Conservation (phyloP, 2,329 filamentous ascomycete species). For the Talaromyces sp. region DNA sequence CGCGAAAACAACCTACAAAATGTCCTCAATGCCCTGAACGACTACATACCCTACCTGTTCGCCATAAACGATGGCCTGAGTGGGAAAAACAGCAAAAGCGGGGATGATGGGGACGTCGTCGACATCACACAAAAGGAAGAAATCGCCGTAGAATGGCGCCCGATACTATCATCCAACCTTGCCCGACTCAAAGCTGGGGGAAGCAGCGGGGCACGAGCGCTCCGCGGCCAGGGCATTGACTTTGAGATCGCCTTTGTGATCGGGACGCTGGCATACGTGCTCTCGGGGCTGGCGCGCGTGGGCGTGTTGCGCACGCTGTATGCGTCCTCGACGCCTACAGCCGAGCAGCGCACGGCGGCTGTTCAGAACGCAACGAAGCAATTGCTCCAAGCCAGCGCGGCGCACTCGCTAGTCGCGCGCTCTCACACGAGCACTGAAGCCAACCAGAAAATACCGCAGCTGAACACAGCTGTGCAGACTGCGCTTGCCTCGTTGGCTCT, state of each 20-base stretch:
- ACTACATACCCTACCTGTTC: slow-evolving; percentile 79
- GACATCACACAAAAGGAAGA: slow-evolving; percentile 61
- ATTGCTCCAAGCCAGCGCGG: slow-evolving; percentile 69
- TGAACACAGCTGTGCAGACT: slow-evolving; percentile 37
- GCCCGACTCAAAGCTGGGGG: slow-evolving; percentile 16
- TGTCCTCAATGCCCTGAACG: slow-evolving; percentile 63
- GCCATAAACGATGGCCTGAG: slow-evolving; percentile 69
- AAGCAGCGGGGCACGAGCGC: slow-evolving; percentile 18
- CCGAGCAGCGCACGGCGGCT: slow-evolving; percentile 62
- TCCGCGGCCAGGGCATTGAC: slow-evolving; percentile 70
- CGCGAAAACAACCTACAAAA: slow-evolving; percentile 65
- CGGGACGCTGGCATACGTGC: slow-evolving; percentile 67
- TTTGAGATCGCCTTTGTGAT: slow-evolving; percentile 78
- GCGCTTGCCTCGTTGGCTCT: slow-evolving; percentile 56
- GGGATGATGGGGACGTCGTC: slow-evolving; percentile 52
- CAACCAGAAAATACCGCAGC: slow-evolving; percentile 35
- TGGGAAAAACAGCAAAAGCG: slow-evolving; percentile 35
- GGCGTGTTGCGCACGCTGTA: slow-evolving; percentile 66
- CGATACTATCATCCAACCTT: slow-evolving; percentile 59
- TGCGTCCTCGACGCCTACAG: slow-evolving; percentile 55
- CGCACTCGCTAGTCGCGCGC: slow-evolving; percentile 66
- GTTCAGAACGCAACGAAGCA: slow-evolving; percentile 70
- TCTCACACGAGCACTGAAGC: slow-evolving; percentile 31
- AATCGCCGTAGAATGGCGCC: slow-evolving; percentile 73
- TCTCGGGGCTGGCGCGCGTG: slow-evolving; percentile 66